phyloP scores from a whole-genome alignment of 345 rosid genomes.

The Rhodamnia argentea region DNA sequence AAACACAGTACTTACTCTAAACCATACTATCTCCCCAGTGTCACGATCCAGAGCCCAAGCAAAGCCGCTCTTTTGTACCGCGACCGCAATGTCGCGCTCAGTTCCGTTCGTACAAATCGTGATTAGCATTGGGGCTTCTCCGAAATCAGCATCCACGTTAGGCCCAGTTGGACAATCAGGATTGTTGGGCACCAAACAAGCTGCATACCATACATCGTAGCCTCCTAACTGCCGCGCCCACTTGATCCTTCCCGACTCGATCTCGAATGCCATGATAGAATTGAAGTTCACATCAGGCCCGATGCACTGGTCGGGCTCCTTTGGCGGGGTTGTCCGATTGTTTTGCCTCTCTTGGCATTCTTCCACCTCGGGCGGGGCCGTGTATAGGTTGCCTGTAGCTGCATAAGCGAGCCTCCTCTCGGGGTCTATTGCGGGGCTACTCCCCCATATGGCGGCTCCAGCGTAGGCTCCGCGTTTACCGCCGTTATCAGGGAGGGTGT shows the following conservation, averaged over 20 bases:
- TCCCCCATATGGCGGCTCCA: constrained; percentile 37
- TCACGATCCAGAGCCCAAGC: constrained; percentile 37
- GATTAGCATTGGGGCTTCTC: constrained; percentile 15
- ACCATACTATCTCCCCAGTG: constrained; percentile 24
- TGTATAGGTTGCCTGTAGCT: constrained; percentile 32
- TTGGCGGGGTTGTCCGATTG: constrained; percentile 24
- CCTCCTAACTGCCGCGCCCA: constrained; percentile 28
- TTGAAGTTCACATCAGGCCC: constrained; percentile 19
- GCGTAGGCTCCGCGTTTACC: constrained; percentile 28
- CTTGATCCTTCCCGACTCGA: constrained; percentile 17
- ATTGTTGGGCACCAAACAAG: constrained; percentile 24
- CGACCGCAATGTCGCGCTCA: constrained; percentile 9
- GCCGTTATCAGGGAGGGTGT: constrained; percentile 31
- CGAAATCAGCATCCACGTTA: constrained; percentile 39
- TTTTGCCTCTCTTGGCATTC: constrained; percentile 27
- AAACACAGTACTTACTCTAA: constrained; percentile 7
- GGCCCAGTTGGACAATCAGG: constrained; percentile 39
- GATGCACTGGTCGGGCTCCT: constrained; percentile 25
- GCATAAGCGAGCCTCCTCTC: constrained; percentile 20
- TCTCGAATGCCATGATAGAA: constrained; percentile 19
- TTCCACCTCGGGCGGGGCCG: constrained; percentile 19
- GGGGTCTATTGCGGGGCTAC: constrained; percentile 35
- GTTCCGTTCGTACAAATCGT: constrained; percentile 5
- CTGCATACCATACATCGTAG: constrained; percentile 23
- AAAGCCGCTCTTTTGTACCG: not conserved